These are phyloP conservation scores for Cladosporium sp. DNA, from an alignment of 2,329 filamentous ascomycete species.

Conservation along the genomic window DNA sequence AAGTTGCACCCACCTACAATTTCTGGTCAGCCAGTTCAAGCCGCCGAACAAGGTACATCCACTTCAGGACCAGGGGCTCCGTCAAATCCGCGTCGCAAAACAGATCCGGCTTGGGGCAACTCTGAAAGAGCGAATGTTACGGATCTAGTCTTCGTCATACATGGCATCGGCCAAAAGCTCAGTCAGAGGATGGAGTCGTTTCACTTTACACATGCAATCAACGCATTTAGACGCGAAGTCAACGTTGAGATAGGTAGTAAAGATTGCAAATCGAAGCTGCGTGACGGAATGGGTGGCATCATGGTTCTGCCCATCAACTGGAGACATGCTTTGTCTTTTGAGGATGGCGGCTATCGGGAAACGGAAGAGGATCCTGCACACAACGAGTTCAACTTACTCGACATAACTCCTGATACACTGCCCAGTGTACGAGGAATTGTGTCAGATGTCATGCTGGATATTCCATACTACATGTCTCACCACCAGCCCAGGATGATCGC, in stretches of 20 bases:
- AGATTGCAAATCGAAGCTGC: conserved; percentile 71
- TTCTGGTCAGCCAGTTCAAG: conserved; percentile 40
- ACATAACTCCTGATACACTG: conserved; percentile 89
- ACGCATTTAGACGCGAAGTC: conserved; percentile 80
- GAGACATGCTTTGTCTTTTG: conserved; percentile 84
- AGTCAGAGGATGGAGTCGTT: conserved; percentile 89
- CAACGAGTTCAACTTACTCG: conserved; percentile 70
- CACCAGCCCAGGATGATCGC: conserved; percentile 94
- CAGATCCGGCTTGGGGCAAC: conserved; percentile 62
- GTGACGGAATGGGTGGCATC: conserved; percentile 78
- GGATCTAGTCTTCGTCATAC: conserved; percentile 85
- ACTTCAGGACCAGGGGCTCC: conserved; percentile 46
- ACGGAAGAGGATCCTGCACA: conserved; percentile 56
- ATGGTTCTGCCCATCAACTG: conserved; percentile 96
- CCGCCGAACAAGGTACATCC: conserved; percentile 48
- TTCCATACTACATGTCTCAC: conserved; percentile 95
- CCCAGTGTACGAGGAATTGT: conserved; percentile 89
- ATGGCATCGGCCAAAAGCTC: conserved; percentile 95
- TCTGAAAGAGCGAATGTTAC: conserved; percentile 71
- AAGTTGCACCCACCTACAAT: conserved; percentile 62
- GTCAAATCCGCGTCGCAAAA: conserved; percentile 40
- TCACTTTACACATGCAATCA: conserved; percentile 95
- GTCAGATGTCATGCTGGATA: conserved; percentile 96
- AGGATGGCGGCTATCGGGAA: conserved; percentile 67
- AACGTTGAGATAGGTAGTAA: conserved; percentile 79